phyloP scores from a whole-genome alignment of 805 yeast species.

The Candida ovalis region DNA sequence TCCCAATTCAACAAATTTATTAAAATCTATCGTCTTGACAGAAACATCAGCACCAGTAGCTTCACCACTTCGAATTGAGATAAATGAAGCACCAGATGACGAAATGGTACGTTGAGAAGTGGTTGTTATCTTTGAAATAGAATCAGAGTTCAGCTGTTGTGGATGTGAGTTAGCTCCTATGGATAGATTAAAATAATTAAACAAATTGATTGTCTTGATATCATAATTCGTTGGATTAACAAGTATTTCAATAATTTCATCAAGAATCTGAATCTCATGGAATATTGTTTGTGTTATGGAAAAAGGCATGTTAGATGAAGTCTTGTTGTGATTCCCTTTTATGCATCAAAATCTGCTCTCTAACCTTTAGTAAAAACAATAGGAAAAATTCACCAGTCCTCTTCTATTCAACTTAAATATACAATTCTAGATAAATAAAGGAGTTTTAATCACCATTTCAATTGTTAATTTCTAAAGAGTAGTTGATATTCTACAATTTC shows the following conservation, averaged over 20 bases:
- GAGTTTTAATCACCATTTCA: too few relatives aligned
- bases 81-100: not conserved
- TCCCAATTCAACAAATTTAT: constrained; percentile 26
- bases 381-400: too few relatives aligned
- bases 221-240: constrained; percentile 17
- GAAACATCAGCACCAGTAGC: constrained; percentile 10
- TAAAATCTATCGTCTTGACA: constrained; percentile 24
- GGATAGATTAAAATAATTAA: constrained; percentile 14
- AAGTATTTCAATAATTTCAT: constrained; percentile 23
- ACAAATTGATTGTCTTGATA: constrained; percentile 18
- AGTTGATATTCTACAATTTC: too few relatives aligned
- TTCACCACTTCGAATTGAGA: constrained; percentile 3
- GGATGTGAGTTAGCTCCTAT: not conserved
- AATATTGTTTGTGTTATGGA: constrained; percentile 7
- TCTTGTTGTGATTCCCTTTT: not conserved
- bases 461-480: too few relatives aligned
- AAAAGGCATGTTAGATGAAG: not conserved
- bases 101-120: constrained; percentile 2
- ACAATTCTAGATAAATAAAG: too few relatives aligned
- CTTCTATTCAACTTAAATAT: too few relatives aligned
- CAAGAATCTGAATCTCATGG: constrained; percentile 21
- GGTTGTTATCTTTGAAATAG: not conserved
- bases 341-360: too few relatives aligned
- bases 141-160: not conserved
- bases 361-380: too few relatives aligned